These are phyloP conservation scores for Chrysanthemum seticuspe DNA, from an alignment of 129 eudicot species.

Conservation along the genomic window DNA sequence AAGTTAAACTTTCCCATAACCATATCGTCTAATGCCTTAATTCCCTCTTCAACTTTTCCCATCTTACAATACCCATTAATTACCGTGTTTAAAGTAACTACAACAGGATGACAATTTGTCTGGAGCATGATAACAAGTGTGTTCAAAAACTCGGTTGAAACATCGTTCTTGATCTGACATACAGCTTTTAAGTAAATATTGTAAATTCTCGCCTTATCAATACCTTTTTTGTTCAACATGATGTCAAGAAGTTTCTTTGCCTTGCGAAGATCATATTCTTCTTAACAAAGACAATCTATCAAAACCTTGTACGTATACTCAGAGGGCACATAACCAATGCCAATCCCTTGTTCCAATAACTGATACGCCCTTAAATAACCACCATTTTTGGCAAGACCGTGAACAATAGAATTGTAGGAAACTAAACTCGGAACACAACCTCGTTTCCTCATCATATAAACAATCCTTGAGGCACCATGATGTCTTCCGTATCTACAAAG, in stretches of 20 bases:
- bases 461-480: too few species aligned
- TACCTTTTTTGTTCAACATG: slow-evolving; percentile 55
- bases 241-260: slow-evolving; percentile 58
- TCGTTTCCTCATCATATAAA: slow-evolving; percentile 70
- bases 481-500: too few species aligned
- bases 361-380: slow-evolving; percentile 17
- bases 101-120: slow-evolving; percentile 61
- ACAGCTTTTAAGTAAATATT: slow-evolving; percentile 75
- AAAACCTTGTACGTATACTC: slow-evolving; percentile 63
- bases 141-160: slow-evolving; percentile 21
- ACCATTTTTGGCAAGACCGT: slow-evolving; percentile 37
- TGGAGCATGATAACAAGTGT: slow-evolving; percentile 62
- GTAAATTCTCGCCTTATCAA: slow-evolving; percentile 61
- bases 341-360: slow-evolving; percentile 66
- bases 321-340: slow-evolving; percentile 63
- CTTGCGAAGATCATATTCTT: slow-evolving; percentile 52
- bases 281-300: slow-evolving; percentile 65
- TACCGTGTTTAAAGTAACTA: slow-evolving; percentile 65
- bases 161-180: slow-evolving; percentile 42
- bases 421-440: slow-evolving; percentile 53
- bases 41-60: too few species aligned
- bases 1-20: too few species aligned
- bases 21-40: too few species aligned
- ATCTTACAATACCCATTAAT: slow-evolving; percentile 20
- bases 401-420: slow-evolving; percentile 69